Conservation (phyloP, 1,139 yeast genomes). For the Hyphopichia fennica region DNA sequence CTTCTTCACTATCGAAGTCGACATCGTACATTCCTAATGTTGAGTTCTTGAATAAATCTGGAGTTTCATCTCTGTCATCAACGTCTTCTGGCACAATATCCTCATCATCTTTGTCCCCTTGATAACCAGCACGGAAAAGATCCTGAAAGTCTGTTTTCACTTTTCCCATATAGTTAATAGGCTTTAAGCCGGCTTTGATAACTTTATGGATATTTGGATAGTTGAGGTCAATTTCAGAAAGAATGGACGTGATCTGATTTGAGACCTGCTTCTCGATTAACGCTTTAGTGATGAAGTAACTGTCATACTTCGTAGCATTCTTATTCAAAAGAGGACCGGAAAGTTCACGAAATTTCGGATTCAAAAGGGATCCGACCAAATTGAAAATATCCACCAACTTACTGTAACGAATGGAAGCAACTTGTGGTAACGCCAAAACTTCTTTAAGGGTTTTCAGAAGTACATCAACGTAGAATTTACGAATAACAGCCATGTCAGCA, state of each 20-base stretch:
- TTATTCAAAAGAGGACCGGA: constrained; percentile 48
- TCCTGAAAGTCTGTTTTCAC: constrained; percentile 60
- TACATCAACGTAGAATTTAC: constrained; percentile 74
- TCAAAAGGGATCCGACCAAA: constrained; percentile 44
- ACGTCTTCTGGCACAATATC: constrained; percentile 56
- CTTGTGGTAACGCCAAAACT: constrained; percentile 21
- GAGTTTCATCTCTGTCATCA: constrained; percentile 75
- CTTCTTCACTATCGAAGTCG: constrained; percentile 66
- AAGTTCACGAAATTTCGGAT: constrained; percentile 42
- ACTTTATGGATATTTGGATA: constrained; percentile 66
- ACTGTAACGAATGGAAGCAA: constrained; percentile 45
- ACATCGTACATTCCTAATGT: constrained; percentile 94
- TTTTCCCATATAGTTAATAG: constrained; percentile 63
- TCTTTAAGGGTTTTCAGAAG: constrained; percentile 65
- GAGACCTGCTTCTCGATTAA: constrained; percentile 70
- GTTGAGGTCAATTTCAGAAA: constrained; percentile 69
- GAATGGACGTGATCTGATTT: constrained; percentile 50
- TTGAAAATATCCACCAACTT: constrained; percentile 61
- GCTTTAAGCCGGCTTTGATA: constrained; percentile 56
- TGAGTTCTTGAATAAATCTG: constrained; percentile 82
- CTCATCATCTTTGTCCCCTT: constrained; percentile 49
- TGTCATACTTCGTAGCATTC: constrained; percentile 54
- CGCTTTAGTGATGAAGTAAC: constrained; percentile 58
- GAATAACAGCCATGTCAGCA: constrained; percentile 66
- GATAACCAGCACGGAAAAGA: constrained; percentile 46